phyloP scores from a whole-genome alignment of 169 alveolate species.

The Sarcocystis neurona region DNA sequence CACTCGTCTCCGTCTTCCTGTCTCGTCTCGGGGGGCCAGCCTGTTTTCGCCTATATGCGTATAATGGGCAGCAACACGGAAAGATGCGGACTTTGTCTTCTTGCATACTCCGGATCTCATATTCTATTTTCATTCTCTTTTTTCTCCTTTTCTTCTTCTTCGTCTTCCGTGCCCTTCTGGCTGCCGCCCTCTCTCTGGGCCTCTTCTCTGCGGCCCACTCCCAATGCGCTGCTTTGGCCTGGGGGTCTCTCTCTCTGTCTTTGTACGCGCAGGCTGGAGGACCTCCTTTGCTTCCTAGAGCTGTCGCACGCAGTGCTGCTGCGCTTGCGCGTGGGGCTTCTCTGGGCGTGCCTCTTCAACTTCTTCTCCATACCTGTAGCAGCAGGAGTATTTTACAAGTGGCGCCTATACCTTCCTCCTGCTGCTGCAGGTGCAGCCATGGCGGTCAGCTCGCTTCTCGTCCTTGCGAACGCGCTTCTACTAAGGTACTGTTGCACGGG shows the following conservation, averaged over 20 bases:
- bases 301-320: neutral
- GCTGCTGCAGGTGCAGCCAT: constrained; percentile 30
- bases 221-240: neutral
- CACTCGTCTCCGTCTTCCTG: too few species aligned
- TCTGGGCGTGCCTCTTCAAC: constrained; percentile 57
- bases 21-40: too few species aligned
- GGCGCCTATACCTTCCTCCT: constrained; percentile 23
- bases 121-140: too few species aligned
- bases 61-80: too few species aligned
- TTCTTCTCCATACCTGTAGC: constrained; percentile 49
- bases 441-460: constrained; percentile 21
- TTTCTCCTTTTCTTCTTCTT: too few species aligned
- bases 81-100: too few species aligned
- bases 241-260: neutral
- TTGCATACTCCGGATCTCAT: too few species aligned
- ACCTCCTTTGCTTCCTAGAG: neutral
- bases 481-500: neutral
- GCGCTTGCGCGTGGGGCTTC: neutral
- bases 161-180: too few species aligned
- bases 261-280: neutral
- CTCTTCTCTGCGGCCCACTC: too few species aligned
- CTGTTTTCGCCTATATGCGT: too few species aligned
- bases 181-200: too few species aligned
- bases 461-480: neutral
- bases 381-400: constrained; percentile 49